Base-by-base conservation (phyloP, 176 grass and related monocot genomes). In the Alopecurus myosuroides region DNA sequence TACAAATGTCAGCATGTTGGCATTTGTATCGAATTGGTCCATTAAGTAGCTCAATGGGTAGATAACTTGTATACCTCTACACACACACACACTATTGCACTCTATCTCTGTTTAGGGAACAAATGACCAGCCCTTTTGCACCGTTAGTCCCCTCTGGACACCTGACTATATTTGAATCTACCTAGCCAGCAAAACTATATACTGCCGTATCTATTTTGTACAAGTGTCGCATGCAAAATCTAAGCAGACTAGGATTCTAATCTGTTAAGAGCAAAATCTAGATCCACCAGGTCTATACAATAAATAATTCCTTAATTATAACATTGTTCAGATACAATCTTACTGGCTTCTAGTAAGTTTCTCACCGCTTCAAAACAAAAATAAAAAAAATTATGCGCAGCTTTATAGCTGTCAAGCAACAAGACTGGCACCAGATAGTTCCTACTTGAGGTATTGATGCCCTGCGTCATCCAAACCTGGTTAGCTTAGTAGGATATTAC, bases 391-490 rank as follows among this genome's bases (percentile, higher is more conserved):
- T 72, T 11, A 6, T 85, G 41, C 45, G 71, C 79, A 93, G 93
- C 69, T 53, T 92, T 85, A 91, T 95, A 77, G 89, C 91, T 39
- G 91, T 98, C 19, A 98, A 98, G 76, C 96, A 94, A 85, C 80
- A 93, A 49, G 89, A 95, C 83, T 74, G 82, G 91, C 29, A 90
- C 94, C 30, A 87, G 77, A 62, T 89, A 98, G 82, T 98, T 98
- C 82, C 85, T 90, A 2, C 89, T 92, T 26, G 91, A 98, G 70
- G 85, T 95, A 65, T 50, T 95, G 83, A 93, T 90, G 87, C 89
- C 93, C 44, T 90, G 91, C 75, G 71, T 98, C 96, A 98, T 89
- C 87, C 85, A 48, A 95, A 95, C 61, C 82, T 98, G 57, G 93
- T 95, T 85, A 91, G 81, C 33, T 88, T 98, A 42, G 85, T 98